Base-by-base conservation (phyloP, 345 rosid species). In the Mercurialis annua region DNA sequence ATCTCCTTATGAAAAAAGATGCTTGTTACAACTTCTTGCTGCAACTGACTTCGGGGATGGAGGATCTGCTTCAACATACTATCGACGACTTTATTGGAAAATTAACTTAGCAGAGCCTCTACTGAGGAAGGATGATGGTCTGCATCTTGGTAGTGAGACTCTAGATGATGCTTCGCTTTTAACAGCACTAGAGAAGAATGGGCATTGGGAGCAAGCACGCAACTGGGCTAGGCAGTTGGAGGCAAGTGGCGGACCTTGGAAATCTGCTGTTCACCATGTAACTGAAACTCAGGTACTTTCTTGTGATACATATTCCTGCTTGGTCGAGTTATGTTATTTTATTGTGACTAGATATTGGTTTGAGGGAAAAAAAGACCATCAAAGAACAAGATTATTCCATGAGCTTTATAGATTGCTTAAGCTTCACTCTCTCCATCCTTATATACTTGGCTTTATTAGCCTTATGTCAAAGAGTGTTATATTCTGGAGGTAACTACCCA, bases 171-270 rank as follows among this genome's bases (percentile, higher is more conserved):
- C 87, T 77, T 80, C 99, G 47, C 99, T 94, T 75, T 75, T 94
- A 75, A 62, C 76, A 58, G 96, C 96, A 43, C 72, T 94, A 72
- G 96, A 89, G 77, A 81, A 82, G 81, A 91, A 85, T 68, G 86
- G 90, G 66, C 86, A 84, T 48, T 94, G 99, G 99, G 97, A 94
- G 76, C 90, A 94, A 78, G 97, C 99, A 76, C 92, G 90, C 30
- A 91, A 89, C 82, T 94, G 99, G 99, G 99, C 97, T 33, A 87
- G 81, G 75, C 99, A 94, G 82, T 81, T 94, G 84, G 97, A 89
- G 75, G 90, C 90, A 68, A 82, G 84, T 65, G 92, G 95, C 23
- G 92, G 83, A 76, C 76, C 90, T 67, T 94, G 97, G 97, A 89
- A 86, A 67, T 89, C 90, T 71, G 73, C 87, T 73, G 76, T 79